These are phyloP conservation scores for Magnolia kwangsiensis DNA, from an alignment of 164 flowering plant genomes.

Conservation along the genomic window DNA sequence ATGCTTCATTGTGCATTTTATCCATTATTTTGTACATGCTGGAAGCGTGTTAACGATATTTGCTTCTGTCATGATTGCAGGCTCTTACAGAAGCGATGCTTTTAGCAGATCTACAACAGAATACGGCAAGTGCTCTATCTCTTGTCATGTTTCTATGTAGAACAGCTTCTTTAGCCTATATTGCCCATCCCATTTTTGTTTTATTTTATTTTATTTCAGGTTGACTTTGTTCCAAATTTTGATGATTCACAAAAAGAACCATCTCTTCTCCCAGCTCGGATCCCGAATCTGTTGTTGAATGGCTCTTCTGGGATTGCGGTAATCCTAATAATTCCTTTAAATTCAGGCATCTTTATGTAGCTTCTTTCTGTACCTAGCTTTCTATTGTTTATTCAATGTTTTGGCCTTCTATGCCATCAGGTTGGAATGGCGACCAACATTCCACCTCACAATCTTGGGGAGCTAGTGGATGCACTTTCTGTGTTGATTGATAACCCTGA, in stretches of 20 bases:
- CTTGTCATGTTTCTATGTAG: neutral
- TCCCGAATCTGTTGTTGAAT: constrained; percentile 81
- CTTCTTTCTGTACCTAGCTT: neutral
- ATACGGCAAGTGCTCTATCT: constrained; percentile 49
- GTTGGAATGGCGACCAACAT: constrained; percentile 99
- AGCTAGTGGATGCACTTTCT: constrained; percentile 90
- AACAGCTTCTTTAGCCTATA: neutral
- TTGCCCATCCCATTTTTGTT: constrained; percentile 2
- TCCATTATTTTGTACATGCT: neutral
- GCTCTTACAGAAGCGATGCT: constrained; percentile 87
- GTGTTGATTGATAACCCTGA: constrained; percentile 87
- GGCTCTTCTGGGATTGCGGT: constrained; percentile 99
- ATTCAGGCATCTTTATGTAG: neutral
- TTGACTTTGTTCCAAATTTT: constrained; percentile 90
- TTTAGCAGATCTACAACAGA: constrained; percentile 75
- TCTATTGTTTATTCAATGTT: constrained; percentile 7
- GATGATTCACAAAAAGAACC: constrained; percentile 96
- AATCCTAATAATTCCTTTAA: neutral
- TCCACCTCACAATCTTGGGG: constrained; percentile 99
- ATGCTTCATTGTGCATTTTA: neutral
- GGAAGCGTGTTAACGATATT: constrained; percentile 7
- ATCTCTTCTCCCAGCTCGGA: constrained; percentile 82
- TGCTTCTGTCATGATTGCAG: constrained; percentile 36
- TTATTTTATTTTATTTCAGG: constrained; percentile 44
- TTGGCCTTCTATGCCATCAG: constrained; percentile 32